Conservation (phyloP, 768 basidiomycete species). For the Xerocomus brunneocitrinus region DNA sequence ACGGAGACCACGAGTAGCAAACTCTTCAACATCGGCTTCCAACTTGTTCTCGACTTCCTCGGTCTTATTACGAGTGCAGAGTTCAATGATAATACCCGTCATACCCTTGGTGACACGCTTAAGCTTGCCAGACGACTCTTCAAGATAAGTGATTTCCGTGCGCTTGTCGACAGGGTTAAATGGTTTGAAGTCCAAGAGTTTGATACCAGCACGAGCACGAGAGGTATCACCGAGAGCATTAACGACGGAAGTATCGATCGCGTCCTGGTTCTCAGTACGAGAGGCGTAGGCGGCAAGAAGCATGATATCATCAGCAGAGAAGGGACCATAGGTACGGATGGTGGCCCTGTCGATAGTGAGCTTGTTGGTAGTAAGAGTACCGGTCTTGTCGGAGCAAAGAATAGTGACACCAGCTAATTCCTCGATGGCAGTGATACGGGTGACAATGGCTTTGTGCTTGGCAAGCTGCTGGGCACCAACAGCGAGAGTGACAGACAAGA, state of each 20-base stretch:
- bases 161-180: constrained; percentile 99
- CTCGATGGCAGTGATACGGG: constrained; percentile 98
- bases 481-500: constrained; percentile 95
- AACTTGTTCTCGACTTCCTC: constrained; percentile 86
- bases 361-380: constrained; percentile 98
- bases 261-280: constrained; percentile 98
- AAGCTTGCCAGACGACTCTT: constrained; percentile 89
- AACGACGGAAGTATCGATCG: constrained; percentile 88
- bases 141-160: constrained; percentile 96
- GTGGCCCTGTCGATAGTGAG: constrained; percentile 94
- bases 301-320: constrained; percentile 86
- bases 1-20: constrained; percentile 92
- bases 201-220: constrained; percentile 87
- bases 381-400: constrained; percentile 98
- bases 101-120: constrained; percentile 99
- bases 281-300: constrained; percentile 94
- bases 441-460: constrained; percentile 99
- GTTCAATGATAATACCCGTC: constrained; percentile 98
- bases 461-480: constrained; percentile 98
- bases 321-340: constrained; percentile 85
- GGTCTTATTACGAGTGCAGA: constrained; percentile 97
- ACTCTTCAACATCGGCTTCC: constrained; percentile 95
- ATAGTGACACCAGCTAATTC: constrained; percentile 98
- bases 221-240: constrained; percentile 65
- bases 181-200: constrained; percentile 97